Conservation (phyloP, 2,329 filamentous ascomycete genomes). For the Penicillium sp. region DNA sequence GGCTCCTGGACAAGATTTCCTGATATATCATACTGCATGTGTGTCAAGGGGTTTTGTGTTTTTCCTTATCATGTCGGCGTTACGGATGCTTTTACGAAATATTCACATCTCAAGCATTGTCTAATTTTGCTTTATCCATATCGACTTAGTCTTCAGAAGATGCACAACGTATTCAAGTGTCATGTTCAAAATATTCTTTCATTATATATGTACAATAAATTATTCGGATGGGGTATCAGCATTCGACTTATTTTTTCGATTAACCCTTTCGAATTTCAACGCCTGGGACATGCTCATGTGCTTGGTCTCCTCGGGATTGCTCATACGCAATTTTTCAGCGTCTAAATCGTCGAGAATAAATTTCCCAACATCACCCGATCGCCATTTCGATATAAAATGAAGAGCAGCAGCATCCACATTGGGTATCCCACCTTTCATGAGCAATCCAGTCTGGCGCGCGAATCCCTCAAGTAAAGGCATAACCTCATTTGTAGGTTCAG, state of each 20-base stretch:
- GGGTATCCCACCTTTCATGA: slow-evolving; percentile 71
- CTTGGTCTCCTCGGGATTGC: slow-evolving; percentile 29
- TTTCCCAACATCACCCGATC: slow-evolving; percentile 70
- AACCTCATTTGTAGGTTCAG: slow-evolving; percentile 81
- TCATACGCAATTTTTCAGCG: slow-evolving; percentile 57
- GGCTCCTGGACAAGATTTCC: slow-evolving; percentile 77
- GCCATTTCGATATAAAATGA: slow-evolving; percentile 81
- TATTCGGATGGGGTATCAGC: slow-evolving; percentile 21
- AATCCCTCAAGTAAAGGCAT: slow-evolving; percentile 68
- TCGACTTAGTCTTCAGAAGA: slow-evolving; percentile 11
- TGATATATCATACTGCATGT: slow-evolving; percentile 24
- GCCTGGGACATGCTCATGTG: slow-evolving; percentile 47
- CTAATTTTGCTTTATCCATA: neutral
- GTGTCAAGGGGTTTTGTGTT: neutral
- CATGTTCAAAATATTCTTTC: slow-evolving; percentile 9
- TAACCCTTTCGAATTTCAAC: slow-evolving; percentile 40
- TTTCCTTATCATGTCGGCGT: slow-evolving; percentile 21
- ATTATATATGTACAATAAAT: slow-evolving; percentile 26
- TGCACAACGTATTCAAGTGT: neutral
- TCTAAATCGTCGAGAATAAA: slow-evolving; percentile 79
- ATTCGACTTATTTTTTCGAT: slow-evolving; percentile 28
- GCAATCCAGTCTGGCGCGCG: slow-evolving; percentile 71
- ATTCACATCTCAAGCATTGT: slow-evolving; percentile 20
- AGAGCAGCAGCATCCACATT: slow-evolving; percentile 73
- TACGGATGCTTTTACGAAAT: slow-evolving; percentile 23